Evolutionary conservation across 179 eudicot genomes (phyloP).

Genomic region (Gypsophila paniculata): DNA sequence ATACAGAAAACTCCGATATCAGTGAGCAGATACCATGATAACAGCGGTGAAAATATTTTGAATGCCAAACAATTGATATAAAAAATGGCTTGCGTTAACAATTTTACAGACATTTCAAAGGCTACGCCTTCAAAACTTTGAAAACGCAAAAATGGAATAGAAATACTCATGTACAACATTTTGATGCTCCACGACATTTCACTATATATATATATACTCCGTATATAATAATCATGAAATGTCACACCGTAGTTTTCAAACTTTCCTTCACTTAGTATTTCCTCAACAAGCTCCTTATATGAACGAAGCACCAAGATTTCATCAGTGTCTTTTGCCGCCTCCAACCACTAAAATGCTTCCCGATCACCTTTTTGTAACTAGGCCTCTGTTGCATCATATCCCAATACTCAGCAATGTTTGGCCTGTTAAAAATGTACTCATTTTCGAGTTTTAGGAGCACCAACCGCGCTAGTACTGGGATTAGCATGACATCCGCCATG

Average conservation of each 20-base stretch:
- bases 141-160: neutral
- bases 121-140: conserved; percentile 5
- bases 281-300: conserved; percentile 52
- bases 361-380: conserved; percentile 71
- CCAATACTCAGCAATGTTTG: conserved; percentile 68
- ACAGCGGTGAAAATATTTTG: neutral
- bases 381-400: conserved; percentile 57
- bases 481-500: conserved; percentile 72
- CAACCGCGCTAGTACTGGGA: conserved; percentile 64
- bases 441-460: conserved; percentile 56
- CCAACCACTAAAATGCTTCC: conserved; percentile 80
- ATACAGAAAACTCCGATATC: neutral
- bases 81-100: conserved; percentile 11
- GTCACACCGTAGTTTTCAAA: neutral
- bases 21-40: conserved; percentile 7
- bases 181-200: conserved; percentile 7
- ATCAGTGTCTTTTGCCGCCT: conserved; percentile 56
- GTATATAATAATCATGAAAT: conserved; percentile 8
- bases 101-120: conserved; percentile 15
- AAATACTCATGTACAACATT: conserved; percentile 21
- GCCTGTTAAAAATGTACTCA: conserved; percentile 50
- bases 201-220: neutral
- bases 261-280: conserved; percentile 40
- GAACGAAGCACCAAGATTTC: conserved; percentile 69
- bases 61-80: conserved; percentile 9